A percentile compares a stretch with the other conserved stretches of the same genome.
These are phyloP conservation scores for Vararia minispora DNA, from an alignment of 768 basidiomycete species.

Conservation along the genomic window DNA sequence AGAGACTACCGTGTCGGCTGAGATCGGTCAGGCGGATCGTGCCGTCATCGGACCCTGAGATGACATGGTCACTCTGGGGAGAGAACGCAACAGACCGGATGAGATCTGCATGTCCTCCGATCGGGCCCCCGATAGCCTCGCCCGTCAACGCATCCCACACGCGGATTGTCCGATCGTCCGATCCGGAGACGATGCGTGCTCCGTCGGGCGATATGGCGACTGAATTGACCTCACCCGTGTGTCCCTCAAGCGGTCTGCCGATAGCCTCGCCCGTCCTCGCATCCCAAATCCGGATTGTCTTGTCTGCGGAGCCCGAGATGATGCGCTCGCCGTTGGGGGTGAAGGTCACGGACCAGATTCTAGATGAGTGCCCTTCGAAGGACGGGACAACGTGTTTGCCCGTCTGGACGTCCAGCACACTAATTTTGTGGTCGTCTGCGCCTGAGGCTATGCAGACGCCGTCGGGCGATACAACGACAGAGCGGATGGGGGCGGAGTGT, in stretches of 20 bases:
- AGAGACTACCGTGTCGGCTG: too few species aligned
- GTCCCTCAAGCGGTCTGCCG: conserved; percentile 13
- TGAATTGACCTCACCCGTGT: conserved; percentile 18
- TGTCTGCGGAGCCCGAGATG: conserved; percentile 17
- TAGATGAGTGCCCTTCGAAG: too few species aligned
- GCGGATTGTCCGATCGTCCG: conserved; percentile 4
- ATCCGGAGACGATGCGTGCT: conserved; percentile 3
- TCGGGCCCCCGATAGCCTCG: background rate
- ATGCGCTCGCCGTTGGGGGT: too few species aligned
- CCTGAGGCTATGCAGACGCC: background rate
- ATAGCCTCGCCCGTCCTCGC: conserved; percentile 27
- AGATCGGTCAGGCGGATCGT: conserved; percentile 6
- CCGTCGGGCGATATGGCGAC: conserved; percentile 19
- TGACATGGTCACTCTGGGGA: conserved; percentile 5
- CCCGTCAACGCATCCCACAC: conserved; percentile 5
- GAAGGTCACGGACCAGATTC: too few species aligned
- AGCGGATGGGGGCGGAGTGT: background rate
- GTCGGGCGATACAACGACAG: background rate
- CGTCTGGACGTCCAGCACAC: conserved; percentile 4
- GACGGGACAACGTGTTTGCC: too few species aligned
- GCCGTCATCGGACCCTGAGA: conserved; percentile 26
- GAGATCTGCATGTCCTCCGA: background rate
- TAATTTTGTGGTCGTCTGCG: too few species aligned
- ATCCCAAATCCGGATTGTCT: conserved; percentile 22
- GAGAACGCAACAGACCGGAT: conserved; percentile 12